Percentiles rank a stretch among this genome's conserved stretches.
Conservation (phyloP, 352 stramenopile species). For the Hyaloperonospora arabidopsidis region DNA sequence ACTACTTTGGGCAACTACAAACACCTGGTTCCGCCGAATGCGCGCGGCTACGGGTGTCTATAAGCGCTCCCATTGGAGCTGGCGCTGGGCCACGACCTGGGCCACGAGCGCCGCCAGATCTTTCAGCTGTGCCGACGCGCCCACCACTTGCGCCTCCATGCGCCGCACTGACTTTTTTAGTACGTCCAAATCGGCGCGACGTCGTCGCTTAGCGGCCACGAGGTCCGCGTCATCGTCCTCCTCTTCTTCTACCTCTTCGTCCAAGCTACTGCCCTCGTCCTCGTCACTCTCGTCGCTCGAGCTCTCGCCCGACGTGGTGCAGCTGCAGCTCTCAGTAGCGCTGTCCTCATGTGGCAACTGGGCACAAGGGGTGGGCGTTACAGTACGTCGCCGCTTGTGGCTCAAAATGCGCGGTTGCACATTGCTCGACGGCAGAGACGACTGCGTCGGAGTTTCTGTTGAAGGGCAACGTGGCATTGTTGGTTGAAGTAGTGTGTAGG, state of each 20-base stretch:
- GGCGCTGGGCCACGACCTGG: constrained; percentile 29
- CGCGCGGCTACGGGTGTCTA: constrained; percentile 2
- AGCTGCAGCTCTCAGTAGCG: constrained; percentile 8
- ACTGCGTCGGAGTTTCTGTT: background rate
- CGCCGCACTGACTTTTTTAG: constrained; percentile 33
- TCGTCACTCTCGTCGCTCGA: constrained; percentile 25
- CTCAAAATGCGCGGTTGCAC: constrained; percentile 6
- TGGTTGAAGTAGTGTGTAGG: constrained; percentile 3
- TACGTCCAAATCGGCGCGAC: constrained; percentile 21
- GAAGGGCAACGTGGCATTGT: constrained; percentile 11
- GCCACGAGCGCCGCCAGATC: constrained; percentile 42
- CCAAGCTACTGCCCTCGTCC: constrained; percentile 9
- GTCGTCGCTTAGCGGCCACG: constrained; percentile 26
- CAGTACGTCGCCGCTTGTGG: constrained; percentile 28
- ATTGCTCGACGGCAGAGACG: background rate
- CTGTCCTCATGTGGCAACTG: background rate
- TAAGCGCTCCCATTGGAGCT: constrained; percentile 15
- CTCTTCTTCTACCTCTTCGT: constrained; percentile 5
- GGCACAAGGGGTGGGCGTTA: background rate
- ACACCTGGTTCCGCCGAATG: no score
- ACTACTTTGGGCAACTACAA: constrained; percentile 9
- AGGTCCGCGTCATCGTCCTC: constrained; percentile 7
- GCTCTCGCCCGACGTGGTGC: constrained; percentile 30
- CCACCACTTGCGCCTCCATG: constrained; percentile 39
- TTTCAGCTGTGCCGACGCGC: constrained; percentile 34